phyloP scores from a whole-genome alignment of 2,329 filamentous ascomycete species.

The Alternaria triticina region DNA sequence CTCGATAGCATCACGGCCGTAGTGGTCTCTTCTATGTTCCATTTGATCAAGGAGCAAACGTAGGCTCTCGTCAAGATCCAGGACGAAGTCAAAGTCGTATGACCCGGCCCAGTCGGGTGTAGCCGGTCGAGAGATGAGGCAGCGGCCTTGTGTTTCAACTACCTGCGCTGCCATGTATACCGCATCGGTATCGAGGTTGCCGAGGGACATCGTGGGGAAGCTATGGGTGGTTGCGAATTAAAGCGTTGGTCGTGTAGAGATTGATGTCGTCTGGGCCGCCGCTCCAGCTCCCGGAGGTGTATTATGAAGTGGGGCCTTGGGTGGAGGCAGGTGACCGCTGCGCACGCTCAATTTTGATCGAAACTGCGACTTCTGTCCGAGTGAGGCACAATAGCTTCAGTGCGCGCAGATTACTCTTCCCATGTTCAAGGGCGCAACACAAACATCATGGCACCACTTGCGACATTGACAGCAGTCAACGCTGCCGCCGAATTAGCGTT shows the following conservation, averaged over 20 bases:
- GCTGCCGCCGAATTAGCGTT: neutral
- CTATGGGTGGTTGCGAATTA: neutral
- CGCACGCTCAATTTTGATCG: neutral
- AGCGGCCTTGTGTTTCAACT: neutral
- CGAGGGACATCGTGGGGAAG: neutral
- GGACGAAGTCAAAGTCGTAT: neutral
- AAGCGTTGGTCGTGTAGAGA: neutral
- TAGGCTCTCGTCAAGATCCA: neutral
- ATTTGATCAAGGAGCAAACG: neutral
- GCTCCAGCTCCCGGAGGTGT: neutral
- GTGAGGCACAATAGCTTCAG: neutral
- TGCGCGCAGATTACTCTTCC: neutral
- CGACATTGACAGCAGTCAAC: neutral
- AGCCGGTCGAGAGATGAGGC: neutral
- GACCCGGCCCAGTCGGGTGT: neutral
- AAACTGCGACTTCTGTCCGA: neutral
- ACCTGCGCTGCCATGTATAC: neutral
- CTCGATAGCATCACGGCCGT: neutral
- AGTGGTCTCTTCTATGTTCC: neutral
- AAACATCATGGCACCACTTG: neutral
- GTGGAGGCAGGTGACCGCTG: neutral
- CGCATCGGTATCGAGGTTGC: neutral
- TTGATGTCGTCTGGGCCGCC: neutral
- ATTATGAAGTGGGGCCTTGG: neutral
- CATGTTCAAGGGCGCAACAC: neutral